Evolutionary conservation across 202 grass and related monocot species (phyloP).

Genomic region (Setaria viridis): DNA sequence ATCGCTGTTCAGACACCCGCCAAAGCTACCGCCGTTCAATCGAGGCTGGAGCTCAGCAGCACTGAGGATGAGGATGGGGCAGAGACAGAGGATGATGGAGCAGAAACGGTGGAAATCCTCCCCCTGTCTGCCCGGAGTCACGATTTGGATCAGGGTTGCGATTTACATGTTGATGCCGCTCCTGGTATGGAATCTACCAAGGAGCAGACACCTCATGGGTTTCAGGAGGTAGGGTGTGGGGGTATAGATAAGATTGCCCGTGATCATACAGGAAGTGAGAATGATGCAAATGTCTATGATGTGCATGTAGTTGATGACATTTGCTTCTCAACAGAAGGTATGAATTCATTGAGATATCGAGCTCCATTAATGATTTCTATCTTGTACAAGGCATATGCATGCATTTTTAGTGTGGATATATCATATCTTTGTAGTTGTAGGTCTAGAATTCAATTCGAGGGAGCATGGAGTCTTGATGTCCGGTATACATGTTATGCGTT

Average conservation of each 20-base stretch:
- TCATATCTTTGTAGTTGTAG: neutral
- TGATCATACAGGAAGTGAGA: constrained; percentile 45
- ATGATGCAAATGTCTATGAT: constrained; percentile 68
- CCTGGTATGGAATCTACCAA: constrained; percentile 47
- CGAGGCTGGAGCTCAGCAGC: constrained; percentile 27
- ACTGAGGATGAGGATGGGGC: constrained; percentile 41
- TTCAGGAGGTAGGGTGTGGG: constrained; percentile 30
- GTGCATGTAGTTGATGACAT: constrained; percentile 88
- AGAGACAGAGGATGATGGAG: constrained; percentile 48
- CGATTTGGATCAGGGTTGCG: constrained; percentile 36
- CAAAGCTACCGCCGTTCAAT: constrained; percentile 1
- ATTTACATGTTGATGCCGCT: constrained; percentile 44
- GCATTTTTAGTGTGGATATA: neutral
- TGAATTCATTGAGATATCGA: neutral
- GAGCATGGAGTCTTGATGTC: neutral
- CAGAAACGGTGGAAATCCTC: constrained; percentile 47
- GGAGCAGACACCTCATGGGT: constrained; percentile 38
- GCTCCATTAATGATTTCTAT: constrained; percentile 29
- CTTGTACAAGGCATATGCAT: neutral
- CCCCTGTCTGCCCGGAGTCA: constrained; percentile 43
- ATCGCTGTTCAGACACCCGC: neutral
- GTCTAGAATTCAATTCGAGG: neutral
- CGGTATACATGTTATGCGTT: neutral
- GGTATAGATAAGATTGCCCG: constrained; percentile 41
- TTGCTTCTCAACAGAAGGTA: constrained; percentile 51